Evolutionary conservation across 345 rosid genomes (phyloP), one percentile per base, ranked within the genome.

Genomic region (Schrenkiella parvula): DNA sequence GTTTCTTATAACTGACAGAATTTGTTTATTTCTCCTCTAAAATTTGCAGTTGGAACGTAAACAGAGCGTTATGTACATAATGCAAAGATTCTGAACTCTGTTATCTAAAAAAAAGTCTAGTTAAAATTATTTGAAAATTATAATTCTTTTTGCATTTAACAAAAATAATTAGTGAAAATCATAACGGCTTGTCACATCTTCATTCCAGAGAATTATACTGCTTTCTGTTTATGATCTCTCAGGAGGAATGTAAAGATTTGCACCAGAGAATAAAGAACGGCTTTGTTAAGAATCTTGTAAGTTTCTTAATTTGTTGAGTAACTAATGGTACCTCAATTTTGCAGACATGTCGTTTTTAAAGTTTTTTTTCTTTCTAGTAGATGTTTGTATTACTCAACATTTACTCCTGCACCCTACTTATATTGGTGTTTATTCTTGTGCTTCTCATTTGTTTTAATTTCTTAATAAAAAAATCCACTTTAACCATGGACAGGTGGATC

Each of bases 241-340:
- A 93, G 97, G 96, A 87, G 79, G 96, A 93, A 80, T 90, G 96
- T 28, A 83, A 78, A 54, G 98, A 90, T 67, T 68, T 90, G 75
- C 54, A 11, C 44, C 81, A 78, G 70, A 85, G 89, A 70, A 70
- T 90, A 12, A 84, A 79, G 66, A 82, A 78, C 69, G 88, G 95
- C 29, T 78, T 65, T 71, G 82, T 79, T 46, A 84, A 84, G 80
- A 85, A 81, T 77, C 86, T 86, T 77, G 97, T 93, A 85, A 82
- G 96, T 26, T 68, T 66, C 18, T 9, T 47, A 8, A 37, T 50
- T 64, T 4, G n/a, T n/a, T n/a, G n/a, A 39, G 57, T 44, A 47
- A 23, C 32, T 63, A 11, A 12, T 46, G 53, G 15, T 23, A 32
- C 48, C 44, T 67, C 23, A 15, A 2, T n/a, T 21, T 56, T 44